Base-by-base conservation (phyloP, 805 yeast species). In the Hyphopichia homilentoma region DNA sequence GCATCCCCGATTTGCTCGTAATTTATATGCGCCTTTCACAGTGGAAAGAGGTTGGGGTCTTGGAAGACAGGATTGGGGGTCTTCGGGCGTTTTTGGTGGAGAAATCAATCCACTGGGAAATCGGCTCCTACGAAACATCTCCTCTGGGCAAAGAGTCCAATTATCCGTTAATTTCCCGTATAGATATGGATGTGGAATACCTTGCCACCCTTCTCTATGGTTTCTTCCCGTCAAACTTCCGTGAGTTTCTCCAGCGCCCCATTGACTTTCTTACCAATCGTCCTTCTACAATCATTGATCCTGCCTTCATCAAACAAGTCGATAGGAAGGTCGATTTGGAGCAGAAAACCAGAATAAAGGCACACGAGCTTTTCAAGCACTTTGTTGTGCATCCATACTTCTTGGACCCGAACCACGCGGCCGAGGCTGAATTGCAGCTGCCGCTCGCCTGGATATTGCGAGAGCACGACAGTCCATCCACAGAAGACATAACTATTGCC, bases 141-240 rank as follows among this genome's bases (percentile, higher is more conserved):
- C 25, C 33, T 27, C 35, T 30, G 33, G 30, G 31, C 7, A 19
- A 24, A 7, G 11, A n/a, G 11, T n/a, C n/a, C n/a, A n/a, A n/a
- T 8, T 30, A 24, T 15, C 24, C 36, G 2, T 33, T 39, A 21
- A 39, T 21, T 17, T 54, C 62, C 9, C 44, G 43, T 16, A 40
- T 48, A 15, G 44, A 45, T 14, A 43, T 54, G 24, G 51, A 60
- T 30, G 38, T 57, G 27, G 52, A 49, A 30, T 55, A 66, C 27
- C 47, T 75, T n/a, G 66, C 65, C 32, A 66, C 75, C 1, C 52
- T 75, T 16, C 46, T 79, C 1, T 80, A 80, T 41, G 84, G 81
- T 0, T 48, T 79, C 8, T 79, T 66, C 38, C 84, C 85, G 0
- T 48, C 65, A 15, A 73, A 73, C 39, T 53, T 77, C 4, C 43